These are phyloP conservation scores for Trametes hirsuta DNA, from an alignment of 1,284 basidiomycete species.

Conservation along the genomic window DNA sequence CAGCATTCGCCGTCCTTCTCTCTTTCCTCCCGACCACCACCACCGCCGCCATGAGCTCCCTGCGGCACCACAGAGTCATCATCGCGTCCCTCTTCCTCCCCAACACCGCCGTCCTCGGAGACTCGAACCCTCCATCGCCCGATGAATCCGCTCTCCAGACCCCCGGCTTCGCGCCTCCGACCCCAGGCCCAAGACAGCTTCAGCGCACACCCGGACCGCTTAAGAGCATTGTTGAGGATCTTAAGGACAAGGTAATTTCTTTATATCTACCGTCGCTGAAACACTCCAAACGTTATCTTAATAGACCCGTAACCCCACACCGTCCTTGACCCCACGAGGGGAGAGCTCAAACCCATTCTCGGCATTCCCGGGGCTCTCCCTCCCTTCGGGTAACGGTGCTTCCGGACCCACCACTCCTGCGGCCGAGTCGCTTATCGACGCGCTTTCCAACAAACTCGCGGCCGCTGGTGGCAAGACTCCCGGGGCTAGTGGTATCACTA, in stretches of 20 bases:
- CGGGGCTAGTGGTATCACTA: slow-evolving; percentile 13
- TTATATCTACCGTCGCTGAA: background rate
- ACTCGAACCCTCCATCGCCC: slow-evolving; percentile 54
- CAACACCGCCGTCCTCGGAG: slow-evolving; percentile 63
- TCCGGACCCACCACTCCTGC: slow-evolving; percentile 12
- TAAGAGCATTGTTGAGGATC: slow-evolving; percentile 77
- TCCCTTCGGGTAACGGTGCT: background rate
- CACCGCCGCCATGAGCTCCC: slow-evolving; percentile 53
- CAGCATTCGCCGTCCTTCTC: background rate
- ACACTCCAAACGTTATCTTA: background rate
- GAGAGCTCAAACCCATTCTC: slow-evolving; percentile 45
- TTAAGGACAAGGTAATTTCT: slow-evolving; percentile 60
- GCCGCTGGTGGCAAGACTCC: slow-evolving; percentile 13
- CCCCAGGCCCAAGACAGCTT: slow-evolving; percentile 19
- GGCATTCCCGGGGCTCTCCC: slow-evolving; percentile 37
- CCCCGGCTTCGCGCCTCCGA: slow-evolving; percentile 26
- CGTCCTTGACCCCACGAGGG: slow-evolving; percentile 40
- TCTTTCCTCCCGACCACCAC: slow-evolving; percentile 7
- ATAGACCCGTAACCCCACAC: slow-evolving; percentile 46
- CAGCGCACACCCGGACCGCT: slow-evolving; percentile 40
- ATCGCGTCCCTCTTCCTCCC: slow-evolving; percentile 82
- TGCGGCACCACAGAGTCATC: slow-evolving; percentile 70
- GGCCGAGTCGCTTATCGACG: slow-evolving; percentile 28
- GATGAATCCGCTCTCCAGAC: slow-evolving; percentile 28
- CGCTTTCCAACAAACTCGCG: slow-evolving; percentile 25